A percentile compares a stretch with the other conserved stretches of the same genome.
These are phyloP conservation scores for Leccinum truebloodii DNA, from an alignment of 768 basidiomycete species.

Conservation along the genomic window DNA sequence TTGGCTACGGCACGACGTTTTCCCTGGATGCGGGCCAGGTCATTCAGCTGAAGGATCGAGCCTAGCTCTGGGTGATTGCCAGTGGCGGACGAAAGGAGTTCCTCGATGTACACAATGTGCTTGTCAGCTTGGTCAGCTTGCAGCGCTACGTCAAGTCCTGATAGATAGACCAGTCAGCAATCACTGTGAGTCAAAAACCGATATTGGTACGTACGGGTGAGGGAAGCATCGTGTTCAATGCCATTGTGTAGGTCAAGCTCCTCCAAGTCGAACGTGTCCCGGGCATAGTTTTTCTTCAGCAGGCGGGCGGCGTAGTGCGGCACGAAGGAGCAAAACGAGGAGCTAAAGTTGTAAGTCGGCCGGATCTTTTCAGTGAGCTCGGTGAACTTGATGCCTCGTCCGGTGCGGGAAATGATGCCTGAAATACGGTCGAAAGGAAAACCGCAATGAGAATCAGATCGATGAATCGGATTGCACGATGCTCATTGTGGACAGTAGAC, in stretches of 20 bases:
- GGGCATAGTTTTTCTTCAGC: constrained; percentile 55
- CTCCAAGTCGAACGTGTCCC: constrained; percentile 60
- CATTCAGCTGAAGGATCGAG: constrained; percentile 50
- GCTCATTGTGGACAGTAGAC: not conserved
- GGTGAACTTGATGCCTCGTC: constrained; percentile 66
- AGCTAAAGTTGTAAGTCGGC: constrained; percentile 66
- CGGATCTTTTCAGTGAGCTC: constrained; percentile 46
- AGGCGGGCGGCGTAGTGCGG: constrained; percentile 59
- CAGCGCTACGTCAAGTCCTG: constrained; percentile 55
- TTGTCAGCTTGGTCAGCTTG: constrained; percentile 54
- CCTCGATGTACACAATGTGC: constrained; percentile 52
- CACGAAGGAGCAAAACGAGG: constrained; percentile 67
- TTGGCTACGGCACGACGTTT: constrained; percentile 64
- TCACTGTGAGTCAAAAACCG: not conserved
- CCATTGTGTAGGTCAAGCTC: constrained; percentile 76
- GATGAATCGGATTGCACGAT: not conserved
- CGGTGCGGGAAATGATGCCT: constrained; percentile 58
- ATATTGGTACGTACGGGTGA: constrained; percentile 30
- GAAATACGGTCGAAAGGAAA: not conserved
- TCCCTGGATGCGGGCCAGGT: constrained; percentile 58
- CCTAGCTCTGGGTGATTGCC: constrained; percentile 54
- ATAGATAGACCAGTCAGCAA: not conserved
- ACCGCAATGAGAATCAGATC: not conserved
- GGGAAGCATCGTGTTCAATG: constrained; percentile 38
- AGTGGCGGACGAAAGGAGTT: constrained; percentile 58